Evolutionary conservation across 441 rosid species (phyloP), one percentile per base, ranked within the genome.

Genomic region (Croton laevigatus): DNA sequence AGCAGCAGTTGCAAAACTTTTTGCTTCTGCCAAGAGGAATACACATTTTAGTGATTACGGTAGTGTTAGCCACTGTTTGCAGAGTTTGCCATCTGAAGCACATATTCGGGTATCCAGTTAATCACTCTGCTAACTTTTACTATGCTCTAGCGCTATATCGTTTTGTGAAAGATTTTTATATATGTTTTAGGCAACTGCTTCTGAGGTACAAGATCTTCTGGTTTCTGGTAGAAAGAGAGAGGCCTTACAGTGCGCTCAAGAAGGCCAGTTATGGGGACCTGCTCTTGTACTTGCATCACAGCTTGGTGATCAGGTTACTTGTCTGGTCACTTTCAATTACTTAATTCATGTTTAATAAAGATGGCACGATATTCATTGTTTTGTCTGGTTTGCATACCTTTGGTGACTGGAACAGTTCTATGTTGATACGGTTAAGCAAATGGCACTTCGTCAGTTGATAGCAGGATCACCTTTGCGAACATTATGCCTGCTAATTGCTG

Each of bases 241-340:
- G 73, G 99, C 99, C 76, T 58, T 96, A 51, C 88, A 81, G 59
- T 79, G 83, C 81, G 98, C 99, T 62, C 97, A 89, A 80, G 96
- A 81, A 76, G 98, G 99, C 62, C 96, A 88, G 83, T 79, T 96
- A 74, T 96, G 99, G 99, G 99, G 99, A 79, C 98, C 93, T 69
- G 99, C 99, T 22, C 96, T 96, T 78, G 90, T 96, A 71, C 91
- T 96, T 49, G 96, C 99, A 2, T 89, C 97, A 57, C 98, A 93
- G 73, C 93, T 96, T 75, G 99, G 98, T 45, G 81, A 96, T 49
- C 97, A 96, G 94, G 99, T 96, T 77, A 75, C 55, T 79, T 75
- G 61, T 75, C 55, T 22, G 32, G 38, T 81, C 63, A 62, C 69
- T 27, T 54, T 59, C 14, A 51, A 49, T 51, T 36, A 48, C 55